phyloP scores from a whole-genome alignment of 257 asterid genomes.

The Fraxinus quadrangulata region DNA sequence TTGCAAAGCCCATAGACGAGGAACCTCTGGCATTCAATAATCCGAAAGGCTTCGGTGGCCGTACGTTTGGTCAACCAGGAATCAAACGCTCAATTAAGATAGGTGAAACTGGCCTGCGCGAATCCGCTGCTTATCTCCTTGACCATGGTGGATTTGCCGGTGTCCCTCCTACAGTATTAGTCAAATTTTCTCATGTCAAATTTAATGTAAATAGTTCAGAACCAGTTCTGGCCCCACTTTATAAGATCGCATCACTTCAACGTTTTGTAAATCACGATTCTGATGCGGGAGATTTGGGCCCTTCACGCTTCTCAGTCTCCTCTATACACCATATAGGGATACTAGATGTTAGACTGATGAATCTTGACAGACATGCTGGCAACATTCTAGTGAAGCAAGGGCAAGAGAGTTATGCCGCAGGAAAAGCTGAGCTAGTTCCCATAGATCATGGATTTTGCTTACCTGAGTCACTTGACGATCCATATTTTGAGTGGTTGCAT shows the following conservation, averaged over 20 bases:
- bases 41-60: slow-evolving; percentile 85
- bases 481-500: slow-evolving; percentile 94
- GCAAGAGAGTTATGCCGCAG: slow-evolving; percentile 47
- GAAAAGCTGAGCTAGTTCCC: slow-evolving; percentile 78
- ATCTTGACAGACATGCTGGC: slow-evolving; percentile 95
- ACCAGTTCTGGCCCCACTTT: slow-evolving; percentile 38
- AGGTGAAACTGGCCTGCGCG: slow-evolving; percentile 91
- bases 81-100: slow-evolving; percentile 82
- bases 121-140: slow-evolving; percentile 89
- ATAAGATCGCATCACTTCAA: slow-evolving; percentile 79
- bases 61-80: slow-evolving; percentile 91
- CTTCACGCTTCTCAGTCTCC: slow-evolving; percentile 82
- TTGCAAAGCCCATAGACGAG: slow-evolving; percentile 93
- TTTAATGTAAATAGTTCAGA: slow-evolving; percentile 53
- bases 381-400: slow-evolving; percentile 76
- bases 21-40: slow-evolving; percentile 93
- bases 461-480: slow-evolving; percentile 91
- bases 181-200: slow-evolving; percentile 59
- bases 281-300: slow-evolving; percentile 93
- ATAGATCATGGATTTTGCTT: slow-evolving; percentile 95
- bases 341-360: slow-evolving; percentile 77
- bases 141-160: slow-evolving; percentile 82
- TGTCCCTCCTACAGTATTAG: slow-evolving; percentile 90
- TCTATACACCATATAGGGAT: slow-evolving; percentile 85
- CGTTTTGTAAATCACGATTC: slow-evolving; percentile 72